A percentile compares a stretch with the other conserved stretches of the same genome.
These are phyloP conservation scores for Alternaria arborescens DNA, from an alignment of 2,329 filamentous ascomycete genomes.

Conservation along the genomic window DNA sequence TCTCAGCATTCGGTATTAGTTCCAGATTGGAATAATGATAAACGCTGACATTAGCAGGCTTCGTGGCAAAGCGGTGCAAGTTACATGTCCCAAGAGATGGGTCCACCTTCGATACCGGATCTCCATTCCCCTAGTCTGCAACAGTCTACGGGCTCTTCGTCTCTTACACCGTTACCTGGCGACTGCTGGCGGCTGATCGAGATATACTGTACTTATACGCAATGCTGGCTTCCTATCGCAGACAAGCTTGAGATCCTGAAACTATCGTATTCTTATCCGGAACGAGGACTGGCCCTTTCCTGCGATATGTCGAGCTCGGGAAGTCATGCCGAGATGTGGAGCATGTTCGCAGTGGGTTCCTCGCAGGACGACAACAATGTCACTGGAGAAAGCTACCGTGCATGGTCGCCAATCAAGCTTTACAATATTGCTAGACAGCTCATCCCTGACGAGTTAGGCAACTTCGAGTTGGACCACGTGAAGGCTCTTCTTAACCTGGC, in stretches of 20 bases:
- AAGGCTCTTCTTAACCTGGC: slow-evolving; percentile 60
- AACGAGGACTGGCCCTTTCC: slow-evolving; percentile 50
- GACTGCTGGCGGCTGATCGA: slow-evolving; percentile 63
- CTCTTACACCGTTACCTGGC: slow-evolving; percentile 57
- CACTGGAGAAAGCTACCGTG: slow-evolving; percentile 2
- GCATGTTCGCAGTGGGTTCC: slow-evolving; percentile 53
- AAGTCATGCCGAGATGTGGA: slow-evolving; percentile 57
- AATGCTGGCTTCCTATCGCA: slow-evolving; percentile 78
- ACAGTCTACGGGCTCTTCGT: background rate
- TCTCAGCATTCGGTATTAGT: slow-evolving; percentile 18
- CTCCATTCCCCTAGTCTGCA: slow-evolving; percentile 27
- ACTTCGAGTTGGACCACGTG: slow-evolving; percentile 50
- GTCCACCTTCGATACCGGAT: background rate
- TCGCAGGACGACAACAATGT: slow-evolving; percentile 21
- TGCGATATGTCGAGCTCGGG: slow-evolving; percentile 40
- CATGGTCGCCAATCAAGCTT: slow-evolving; percentile 19
- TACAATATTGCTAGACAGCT: slow-evolving; percentile 37
- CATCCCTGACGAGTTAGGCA: slow-evolving; percentile 39
- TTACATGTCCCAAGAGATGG: background rate
- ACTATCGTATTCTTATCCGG: slow-evolving; percentile 62
- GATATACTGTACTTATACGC: slow-evolving; percentile 74
- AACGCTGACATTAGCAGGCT: slow-evolving; percentile 8
- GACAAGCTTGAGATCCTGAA: slow-evolving; percentile 70
- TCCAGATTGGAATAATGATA: background rate
- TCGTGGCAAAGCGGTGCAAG: slow-evolving; percentile 6